phyloP scores from a whole-genome alignment of 148 eudicot species.

The Simmondsia chinensis region DNA sequence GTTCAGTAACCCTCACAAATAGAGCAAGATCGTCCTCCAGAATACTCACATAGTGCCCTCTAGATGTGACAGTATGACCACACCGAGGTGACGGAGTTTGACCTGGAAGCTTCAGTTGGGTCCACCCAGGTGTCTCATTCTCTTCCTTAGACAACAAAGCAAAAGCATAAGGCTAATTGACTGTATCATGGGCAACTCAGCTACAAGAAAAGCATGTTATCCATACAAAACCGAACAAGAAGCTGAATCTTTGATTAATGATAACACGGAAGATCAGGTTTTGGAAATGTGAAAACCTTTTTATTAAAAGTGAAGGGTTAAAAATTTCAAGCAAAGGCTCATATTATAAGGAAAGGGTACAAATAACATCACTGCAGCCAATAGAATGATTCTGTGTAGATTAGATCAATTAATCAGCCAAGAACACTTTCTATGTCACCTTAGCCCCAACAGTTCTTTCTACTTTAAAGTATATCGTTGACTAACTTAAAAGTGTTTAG shows the following conservation, averaged over 20 bases:
- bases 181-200: background rate
- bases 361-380: too few relatives aligned
- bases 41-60: constrained; percentile 71
- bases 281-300: too few relatives aligned
- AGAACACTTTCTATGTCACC: too few relatives aligned
- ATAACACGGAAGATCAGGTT: background rate
- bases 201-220: too few relatives aligned
- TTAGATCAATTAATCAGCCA: too few relatives aligned
- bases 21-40: background rate
- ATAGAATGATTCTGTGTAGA: too few relatives aligned
- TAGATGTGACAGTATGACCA: constrained; percentile 91
- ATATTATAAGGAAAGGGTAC: background rate
- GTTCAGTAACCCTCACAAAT: too few relatives aligned
- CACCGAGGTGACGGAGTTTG: constrained; percentile 91
- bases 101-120: constrained; percentile 98
- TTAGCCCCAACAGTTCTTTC: too few relatives aligned
- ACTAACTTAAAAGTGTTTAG: too few relatives aligned
- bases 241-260: background rate
- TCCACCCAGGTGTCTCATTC: constrained; percentile 97
- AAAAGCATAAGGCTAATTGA: constrained; percentile 2
- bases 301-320: too few relatives aligned
- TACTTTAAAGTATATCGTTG: too few relatives aligned
- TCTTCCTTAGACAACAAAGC: constrained; percentile 78
- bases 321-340: too few relatives aligned
- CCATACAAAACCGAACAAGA: background rate